phyloP scores from a whole-genome alignment of 1,284 basidiomycete genomes.

The Ceratobasidium sp. region DNA sequence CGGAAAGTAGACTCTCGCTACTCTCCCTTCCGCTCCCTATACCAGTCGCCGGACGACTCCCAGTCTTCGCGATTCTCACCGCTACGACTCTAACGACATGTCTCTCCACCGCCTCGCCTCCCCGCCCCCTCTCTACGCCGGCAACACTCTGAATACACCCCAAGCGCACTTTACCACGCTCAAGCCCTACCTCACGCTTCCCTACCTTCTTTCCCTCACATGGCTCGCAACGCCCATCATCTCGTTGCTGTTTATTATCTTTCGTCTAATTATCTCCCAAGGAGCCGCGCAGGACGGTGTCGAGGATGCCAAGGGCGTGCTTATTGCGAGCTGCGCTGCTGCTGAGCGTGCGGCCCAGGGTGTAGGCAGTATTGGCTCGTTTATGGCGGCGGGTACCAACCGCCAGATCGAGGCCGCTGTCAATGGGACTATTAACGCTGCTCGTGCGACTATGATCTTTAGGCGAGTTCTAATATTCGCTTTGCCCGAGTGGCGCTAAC shows the following conservation, averaged over 20 bases:
- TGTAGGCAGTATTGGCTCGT: constrained; percentile 86
- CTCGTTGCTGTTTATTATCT: constrained; percentile 87
- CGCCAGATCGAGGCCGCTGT: constrained; percentile 78
- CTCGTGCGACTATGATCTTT: constrained; percentile 76
- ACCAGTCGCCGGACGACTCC: constrained; percentile 44
- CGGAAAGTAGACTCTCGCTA: neutral
- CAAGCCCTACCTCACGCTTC: constrained; percentile 83
- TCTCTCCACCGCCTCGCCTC: constrained; percentile 33
- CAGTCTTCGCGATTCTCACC: constrained; percentile 20
- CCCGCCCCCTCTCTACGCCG: constrained; percentile 33
- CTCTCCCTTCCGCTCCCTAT: constrained; percentile 31
- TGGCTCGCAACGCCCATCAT: constrained; percentile 73
- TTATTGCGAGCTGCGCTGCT: constrained; percentile 82
- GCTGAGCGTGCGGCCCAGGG: constrained; percentile 84
- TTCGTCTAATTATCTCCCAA: constrained; percentile 79
- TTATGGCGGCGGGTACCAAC: constrained; percentile 86
- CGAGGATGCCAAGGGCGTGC: constrained; percentile 72
- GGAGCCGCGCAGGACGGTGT: constrained; percentile 74
- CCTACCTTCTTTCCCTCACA: constrained; percentile 82
- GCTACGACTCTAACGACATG: constrained; percentile 42
- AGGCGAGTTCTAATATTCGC: constrained; percentile 53
- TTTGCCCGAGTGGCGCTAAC: constrained; percentile 40
- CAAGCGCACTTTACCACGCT: constrained; percentile 57
- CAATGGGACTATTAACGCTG: constrained; percentile 80
- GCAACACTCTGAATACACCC: constrained; percentile 11